Percentiles rank a stretch among this genome's conserved stretches.
Conservation (phyloP, 768 basidiomycete species). For the Strobilomyces confusus region DNA sequence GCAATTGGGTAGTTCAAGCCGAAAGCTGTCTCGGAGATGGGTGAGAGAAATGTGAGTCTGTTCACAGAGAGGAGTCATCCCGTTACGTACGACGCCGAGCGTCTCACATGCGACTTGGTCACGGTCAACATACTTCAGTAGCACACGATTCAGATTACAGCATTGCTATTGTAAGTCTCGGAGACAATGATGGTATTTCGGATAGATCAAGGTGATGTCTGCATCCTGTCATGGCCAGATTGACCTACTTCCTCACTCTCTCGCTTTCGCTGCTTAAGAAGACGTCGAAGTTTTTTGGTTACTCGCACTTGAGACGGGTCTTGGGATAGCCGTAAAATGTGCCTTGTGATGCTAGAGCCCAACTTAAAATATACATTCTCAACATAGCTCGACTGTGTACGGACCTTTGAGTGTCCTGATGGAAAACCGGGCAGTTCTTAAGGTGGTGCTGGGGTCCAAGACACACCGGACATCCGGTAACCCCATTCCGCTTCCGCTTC, state of each 20-base stretch:
- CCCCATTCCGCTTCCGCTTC: slow-evolving; percentile 33
- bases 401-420: slow-evolving; percentile 53
- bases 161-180: slow-evolving; percentile 6
- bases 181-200: no score
- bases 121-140: slow-evolving; percentile 1
- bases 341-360: slow-evolving; percentile 36
- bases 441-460: slow-evolving; percentile 40
- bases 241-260: slow-evolving; percentile 4
- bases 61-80: slow-evolving; percentile 22
- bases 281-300: slow-evolving; percentile 37
- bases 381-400: slow-evolving; percentile 1
- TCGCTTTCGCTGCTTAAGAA: slow-evolving; percentile 35
- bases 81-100: slow-evolving; percentile 17
- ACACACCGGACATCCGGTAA: slow-evolving; percentile 47
- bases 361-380: slow-evolving; percentile 3
- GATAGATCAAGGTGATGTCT: not conserved
- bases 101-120: slow-evolving; percentile 1
- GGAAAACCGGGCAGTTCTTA: slow-evolving; percentile 54
- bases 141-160: slow-evolving; percentile 13
- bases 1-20: slow-evolving; percentile 14
- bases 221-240: slow-evolving; percentile 1
- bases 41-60: slow-evolving; percentile 21
- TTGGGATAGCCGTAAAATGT: slow-evolving; percentile 42
- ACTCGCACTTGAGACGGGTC: slow-evolving; percentile 35
- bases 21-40: slow-evolving; percentile 8